Percentiles rank a stretch among this genome's conserved stretches.
phyloP scores from a whole-genome alignment of 2,329 filamentous ascomycete genomes.

The Scedosporium boydii region DNA sequence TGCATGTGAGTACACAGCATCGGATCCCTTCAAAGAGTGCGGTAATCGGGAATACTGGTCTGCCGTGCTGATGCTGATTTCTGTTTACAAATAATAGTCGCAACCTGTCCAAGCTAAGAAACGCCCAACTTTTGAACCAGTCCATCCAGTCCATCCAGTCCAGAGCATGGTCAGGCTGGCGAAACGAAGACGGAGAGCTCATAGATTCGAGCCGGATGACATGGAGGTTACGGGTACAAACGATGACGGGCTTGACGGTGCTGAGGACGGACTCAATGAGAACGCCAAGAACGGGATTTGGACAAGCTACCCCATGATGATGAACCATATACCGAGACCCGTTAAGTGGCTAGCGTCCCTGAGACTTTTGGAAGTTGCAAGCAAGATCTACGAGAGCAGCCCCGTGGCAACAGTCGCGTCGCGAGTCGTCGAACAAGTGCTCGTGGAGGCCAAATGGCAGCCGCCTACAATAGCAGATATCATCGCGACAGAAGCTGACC shows the following conservation, averaged over 20 bases:
- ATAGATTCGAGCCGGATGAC: too few relatives aligned
- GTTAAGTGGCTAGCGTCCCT: neutral
- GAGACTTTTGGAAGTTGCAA: slow-evolving; percentile 6
- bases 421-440: neutral
- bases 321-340: neutral
- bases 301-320: neutral
- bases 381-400: neutral
- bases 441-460: neutral
- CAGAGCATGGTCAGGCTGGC: too few relatives aligned
- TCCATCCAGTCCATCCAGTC: too few relatives aligned
- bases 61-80: neutral
- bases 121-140: too few relatives aligned
- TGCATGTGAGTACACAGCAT: neutral
- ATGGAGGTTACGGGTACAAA: neutral
- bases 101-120: too few relatives aligned
- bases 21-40: too few relatives aligned
- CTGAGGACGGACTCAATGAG: neutral
- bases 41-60: neutral
- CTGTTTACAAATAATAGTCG: too few relatives aligned
- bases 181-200: too few relatives aligned
- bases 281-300: slow-evolving; percentile 3
- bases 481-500: neutral
- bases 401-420: neutral
- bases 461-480: neutral
- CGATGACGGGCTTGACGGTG: neutral